phyloP scores from a whole-genome alignment of 257 asterid species.

The Solanum microdontum region DNA sequence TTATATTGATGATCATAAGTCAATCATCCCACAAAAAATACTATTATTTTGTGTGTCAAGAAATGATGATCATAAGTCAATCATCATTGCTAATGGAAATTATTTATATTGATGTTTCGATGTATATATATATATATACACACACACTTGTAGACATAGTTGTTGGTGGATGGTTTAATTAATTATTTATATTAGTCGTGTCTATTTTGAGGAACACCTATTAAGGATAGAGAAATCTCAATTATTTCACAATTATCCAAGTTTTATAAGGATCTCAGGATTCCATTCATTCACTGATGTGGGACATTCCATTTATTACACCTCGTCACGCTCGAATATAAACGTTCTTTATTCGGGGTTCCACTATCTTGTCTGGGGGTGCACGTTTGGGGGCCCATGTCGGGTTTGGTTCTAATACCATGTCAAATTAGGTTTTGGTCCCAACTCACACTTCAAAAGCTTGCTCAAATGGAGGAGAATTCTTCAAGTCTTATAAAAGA shows the following conservation, averaged over 20 bases:
- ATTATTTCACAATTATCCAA: background rate
- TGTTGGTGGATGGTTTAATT: background rate
- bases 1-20: background rate
- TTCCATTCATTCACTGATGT: background rate
- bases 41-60: background rate
- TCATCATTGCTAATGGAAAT: background rate
- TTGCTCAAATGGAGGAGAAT: background rate
- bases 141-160: background rate
- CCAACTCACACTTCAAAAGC: background rate
- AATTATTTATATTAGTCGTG: background rate
- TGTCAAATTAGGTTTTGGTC: background rate
- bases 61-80: background rate
- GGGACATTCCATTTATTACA: background rate
- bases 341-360: background rate
- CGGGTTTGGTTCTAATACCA: no score
- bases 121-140: background rate
- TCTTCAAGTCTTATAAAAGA: no score
- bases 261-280: background rate
- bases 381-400: background rate
- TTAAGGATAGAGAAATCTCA: background rate
- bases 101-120: background rate
- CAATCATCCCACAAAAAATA: background rate
- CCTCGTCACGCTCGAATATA: background rate
- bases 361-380: background rate
- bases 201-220: background rate